Conservation (phyloP, 495 filamentous ascomycete species). For the Rostrohypoxylon terebratum region DNA sequence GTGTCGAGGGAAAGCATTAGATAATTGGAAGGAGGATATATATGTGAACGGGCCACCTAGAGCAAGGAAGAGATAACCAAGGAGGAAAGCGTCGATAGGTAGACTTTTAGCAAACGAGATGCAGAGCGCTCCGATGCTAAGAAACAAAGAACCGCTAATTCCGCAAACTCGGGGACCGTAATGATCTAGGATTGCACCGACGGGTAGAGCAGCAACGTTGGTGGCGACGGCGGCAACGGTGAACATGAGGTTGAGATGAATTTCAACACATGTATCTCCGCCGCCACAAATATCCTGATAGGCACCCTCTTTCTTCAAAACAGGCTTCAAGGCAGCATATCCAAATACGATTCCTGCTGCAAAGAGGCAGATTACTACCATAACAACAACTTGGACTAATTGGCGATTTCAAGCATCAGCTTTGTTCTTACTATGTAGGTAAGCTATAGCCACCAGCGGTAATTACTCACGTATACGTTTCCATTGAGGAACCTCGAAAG, state of each 20-base stretch:
- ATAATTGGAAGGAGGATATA: conserved; percentile 92
- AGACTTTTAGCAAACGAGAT: conserved; percentile 76
- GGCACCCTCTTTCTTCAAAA: conserved; percentile 79
- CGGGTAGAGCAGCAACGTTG: conserved; percentile 80
- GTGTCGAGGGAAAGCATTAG: conserved; percentile 87
- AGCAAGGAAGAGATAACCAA: conserved; percentile 83
- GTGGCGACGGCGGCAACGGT: conserved; percentile 90
- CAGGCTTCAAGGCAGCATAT: conserved; percentile 86
- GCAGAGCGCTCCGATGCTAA: conserved; percentile 74
- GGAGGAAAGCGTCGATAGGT: conserved; percentile 77
- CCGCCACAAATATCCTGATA: conserved; percentile 73
- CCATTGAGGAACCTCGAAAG: conserved; percentile 74
- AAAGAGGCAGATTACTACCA: conserved; percentile 84
- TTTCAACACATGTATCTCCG: conserved; percentile 73
- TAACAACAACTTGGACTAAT: conserved; percentile 70
- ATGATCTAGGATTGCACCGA: conserved; percentile 86
- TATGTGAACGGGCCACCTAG: conserved; percentile 91
- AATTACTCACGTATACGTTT: conserved; percentile 70
- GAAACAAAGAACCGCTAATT: conserved; percentile 74
- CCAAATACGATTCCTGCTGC: conserved; percentile 85
- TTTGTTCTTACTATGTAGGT: neutral
- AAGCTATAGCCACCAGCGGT: neutral
- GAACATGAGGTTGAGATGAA: conserved; percentile 93
- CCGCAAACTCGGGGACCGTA: conserved; percentile 84
- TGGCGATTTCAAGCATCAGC: conserved; percentile 27